Evolutionary conservation across 1,284 basidiomycete species (phyloP), one percentile per base, ranked within the genome.

Genomic region (Tylopilus sp.): DNA sequence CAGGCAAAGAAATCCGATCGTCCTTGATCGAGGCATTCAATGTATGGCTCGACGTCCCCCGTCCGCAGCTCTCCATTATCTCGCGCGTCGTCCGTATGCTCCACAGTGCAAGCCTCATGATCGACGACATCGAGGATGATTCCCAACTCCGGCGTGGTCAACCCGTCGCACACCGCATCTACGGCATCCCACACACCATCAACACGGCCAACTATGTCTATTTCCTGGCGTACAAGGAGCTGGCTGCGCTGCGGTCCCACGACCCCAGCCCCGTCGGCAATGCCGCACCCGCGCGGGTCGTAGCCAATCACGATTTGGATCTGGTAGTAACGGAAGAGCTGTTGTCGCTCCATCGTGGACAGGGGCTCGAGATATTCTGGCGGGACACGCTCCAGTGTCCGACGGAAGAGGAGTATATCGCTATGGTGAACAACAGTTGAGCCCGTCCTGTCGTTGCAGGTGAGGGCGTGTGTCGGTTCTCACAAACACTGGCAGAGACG

Each of bases 201-300:
- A 99, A 99, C 77, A 92, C 95, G 0, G 97, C 97, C 2, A 99
- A 99, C 78, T 99, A 99, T 72, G 95, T 96, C 53, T 99, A 98
- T 79, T 99, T 99, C 74, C 86, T 94, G 38, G 95, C 93, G 0
- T 95, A 93, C 78, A 87, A 93, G 70, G 91, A 95, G 71, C 84
- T 95, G 0, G 89, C 93, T 58, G 81, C 84, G 29, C 36, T 97
- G 33, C 85, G 89, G 19, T 77, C 33, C 32, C 57, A 66, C 5
- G 47, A 51, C 24, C 33, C 62, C 0, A 64, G 74, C 36, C 81
- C 72, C 36, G 53, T 69, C 19, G 36, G 36, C 36, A 36, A 13
- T 36, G 67, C 76, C 49, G 16, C 39, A 41, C 16, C 39, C 39
- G 4, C 39, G 16, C 69, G 83, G 22, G 65, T 84, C 12, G 72